Percentiles rank a stretch among this genome's conserved stretches.
phyloP scores from a whole-genome alignment of 176 grass and related monocot genomes.

The Secale cereale region DNA sequence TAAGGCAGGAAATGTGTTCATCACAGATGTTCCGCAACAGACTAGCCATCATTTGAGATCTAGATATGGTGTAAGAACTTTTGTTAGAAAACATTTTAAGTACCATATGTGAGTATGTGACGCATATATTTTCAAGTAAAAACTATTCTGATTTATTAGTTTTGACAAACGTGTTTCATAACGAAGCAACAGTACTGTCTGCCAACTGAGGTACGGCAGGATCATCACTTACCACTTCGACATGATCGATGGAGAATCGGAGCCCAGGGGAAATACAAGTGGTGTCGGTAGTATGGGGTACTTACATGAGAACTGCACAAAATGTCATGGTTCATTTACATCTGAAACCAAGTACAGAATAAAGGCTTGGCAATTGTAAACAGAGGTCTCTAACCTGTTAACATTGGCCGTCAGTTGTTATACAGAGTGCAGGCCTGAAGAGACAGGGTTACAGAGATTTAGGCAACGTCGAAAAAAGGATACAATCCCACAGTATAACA shows the following conservation, averaged over 20 bases:
- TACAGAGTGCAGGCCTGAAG: conserved; percentile 72
- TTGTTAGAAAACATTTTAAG: neutral
- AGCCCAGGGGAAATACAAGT: conserved; percentile 72
- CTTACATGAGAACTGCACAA: conserved; percentile 70
- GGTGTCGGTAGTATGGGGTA: conserved; percentile 70
- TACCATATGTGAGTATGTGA: neutral
- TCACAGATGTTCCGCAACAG: neutral
- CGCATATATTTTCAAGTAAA: neutral
- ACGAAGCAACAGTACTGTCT: neutral
- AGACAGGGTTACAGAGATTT: neutral
- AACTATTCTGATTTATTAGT: too few relatives aligned
- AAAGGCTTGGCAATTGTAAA: neutral
- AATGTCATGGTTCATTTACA: neutral
- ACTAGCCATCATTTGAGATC: neutral
- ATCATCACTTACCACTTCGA: conserved; percentile 49
- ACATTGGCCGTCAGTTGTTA: conserved; percentile 98
- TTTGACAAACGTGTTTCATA: neutral
- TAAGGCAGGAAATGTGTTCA: neutral
- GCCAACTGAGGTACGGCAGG: neutral
- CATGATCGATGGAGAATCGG: conserved; percentile 45
- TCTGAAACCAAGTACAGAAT: neutral
- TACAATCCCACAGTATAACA: too few relatives aligned
- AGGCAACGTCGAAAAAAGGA: neutral
- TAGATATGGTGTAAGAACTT: neutral
- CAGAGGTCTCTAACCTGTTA: conserved; percentile 52